Evolutionary conservation across 768 basidiomycete genomes (phyloP), one percentile per base, ranked within the genome.

Genomic region (Bullera alba): DNA sequence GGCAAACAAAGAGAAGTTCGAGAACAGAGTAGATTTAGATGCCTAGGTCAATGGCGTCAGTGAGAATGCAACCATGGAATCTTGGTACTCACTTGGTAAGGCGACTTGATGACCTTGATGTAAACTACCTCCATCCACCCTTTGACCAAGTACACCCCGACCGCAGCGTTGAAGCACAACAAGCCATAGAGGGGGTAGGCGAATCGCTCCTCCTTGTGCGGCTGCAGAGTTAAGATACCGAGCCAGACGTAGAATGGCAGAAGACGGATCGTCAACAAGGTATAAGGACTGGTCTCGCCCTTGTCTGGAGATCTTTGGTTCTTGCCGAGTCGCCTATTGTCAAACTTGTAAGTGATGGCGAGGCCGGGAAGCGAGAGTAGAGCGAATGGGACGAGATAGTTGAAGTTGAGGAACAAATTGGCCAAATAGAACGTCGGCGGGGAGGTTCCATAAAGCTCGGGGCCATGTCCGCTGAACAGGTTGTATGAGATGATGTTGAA

Each of bases 161-260:
- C 83, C 3, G 89, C 87, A 0, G 91, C 93, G 65, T 96, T 96
- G 75, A 97, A 89, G 66, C 88, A 89, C 41, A 97, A 73, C 27
- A 97, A 72, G 1, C 89, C 86, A 69, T 93, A 97, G 2, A 81
- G 84, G 0, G 95, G 93, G 72, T 84, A 97, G 83, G 96, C 86
- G 76, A 99, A 99, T n/a, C 95, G 79, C 69, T 99, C 95, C 73
- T 99, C 95, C 74, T 99, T 99, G 74, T 99, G 95, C 1, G 85
- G 76, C 74, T 97, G 93, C 2, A 77, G 59, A 3, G 81, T 82
- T 58, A 99, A 75, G 54, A 95, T 84, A 1, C 73, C 79, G 39
- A 84, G 62, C 93, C 95, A 97, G n/a, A 96, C 57, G 73, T 97
- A 96, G 54, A 93, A 76, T 0, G 90, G 90, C n/a, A 79, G 71